Conservation (phyloP, 139 green algal genomes). For the Yamagishiella unicocca region DNA sequence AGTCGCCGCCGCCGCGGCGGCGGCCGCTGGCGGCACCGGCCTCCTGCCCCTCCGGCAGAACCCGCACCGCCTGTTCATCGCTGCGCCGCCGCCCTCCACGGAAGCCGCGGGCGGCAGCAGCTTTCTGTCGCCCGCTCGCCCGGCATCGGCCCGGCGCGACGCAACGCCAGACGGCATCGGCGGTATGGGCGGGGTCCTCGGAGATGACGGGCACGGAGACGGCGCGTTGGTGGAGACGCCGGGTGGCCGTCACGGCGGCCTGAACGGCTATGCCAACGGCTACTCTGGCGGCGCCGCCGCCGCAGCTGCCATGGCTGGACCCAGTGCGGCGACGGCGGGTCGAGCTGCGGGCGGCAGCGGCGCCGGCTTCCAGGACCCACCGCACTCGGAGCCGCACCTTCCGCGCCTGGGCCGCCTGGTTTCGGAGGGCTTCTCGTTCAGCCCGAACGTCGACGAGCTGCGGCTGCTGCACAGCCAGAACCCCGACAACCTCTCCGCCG, state of each 20-base stretch:
- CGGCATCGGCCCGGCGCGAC: background rate
- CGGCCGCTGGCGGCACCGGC: background rate
- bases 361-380: slow-evolving; percentile 18
- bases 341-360: background rate
- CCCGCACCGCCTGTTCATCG: slow-evolving; percentile 88
- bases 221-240: background rate
- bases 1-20: slow-evolving; percentile 11
- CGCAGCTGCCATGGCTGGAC: background rate
- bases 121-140: slow-evolving; percentile 44
- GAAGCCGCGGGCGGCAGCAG: slow-evolving; percentile 41
- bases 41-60: slow-evolving; percentile 83
- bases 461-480: slow-evolving; percentile 48
- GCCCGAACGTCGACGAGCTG: slow-evolving; percentile 57
- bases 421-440: slow-evolving; percentile 57
- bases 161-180: background rate
- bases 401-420: slow-evolving; percentile 54
- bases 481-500: slow-evolving; percentile 46
- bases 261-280: background rate
- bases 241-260: background rate
- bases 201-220: background rate
- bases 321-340: background rate
- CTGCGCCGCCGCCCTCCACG: slow-evolving; percentile 73
- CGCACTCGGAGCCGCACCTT: slow-evolving; percentile 29
- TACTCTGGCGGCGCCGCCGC: background rate
- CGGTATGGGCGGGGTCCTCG: too few species aligned